A percentile compares a stretch with the other conserved stretches of the same genome.
Evolutionary conservation across 2,329 filamentous ascomycete genomes (phyloP).

Genomic region (Ceratocystis albifundus): DNA sequence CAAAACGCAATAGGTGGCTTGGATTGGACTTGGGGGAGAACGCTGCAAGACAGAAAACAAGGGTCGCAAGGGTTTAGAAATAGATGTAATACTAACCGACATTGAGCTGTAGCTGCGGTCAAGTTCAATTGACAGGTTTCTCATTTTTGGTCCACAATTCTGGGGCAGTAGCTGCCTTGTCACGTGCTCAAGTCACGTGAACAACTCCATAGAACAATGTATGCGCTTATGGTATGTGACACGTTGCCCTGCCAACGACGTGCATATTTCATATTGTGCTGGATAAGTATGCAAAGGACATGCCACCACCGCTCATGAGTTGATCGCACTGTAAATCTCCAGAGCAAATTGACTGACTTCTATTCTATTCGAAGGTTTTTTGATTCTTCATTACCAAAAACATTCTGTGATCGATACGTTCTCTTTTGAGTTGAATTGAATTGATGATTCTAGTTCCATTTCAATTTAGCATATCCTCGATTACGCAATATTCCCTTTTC

Average conservation of each 20-base stretch:
- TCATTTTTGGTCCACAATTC: background rate
- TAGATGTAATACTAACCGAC: background rate
- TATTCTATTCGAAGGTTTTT: background rate
- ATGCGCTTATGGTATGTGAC: background rate
- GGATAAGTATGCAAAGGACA: background rate
- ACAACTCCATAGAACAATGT: background rate
- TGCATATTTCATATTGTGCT: background rate
- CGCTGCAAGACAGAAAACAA: background rate
- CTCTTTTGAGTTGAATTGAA: too few species aligned
- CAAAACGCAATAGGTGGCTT: slow-evolving; percentile 13
- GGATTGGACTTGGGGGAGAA: background rate
- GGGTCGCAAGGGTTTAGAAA: background rate
- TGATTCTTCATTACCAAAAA: background rate
- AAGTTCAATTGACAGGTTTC: background rate
- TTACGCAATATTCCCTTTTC: too few species aligned
- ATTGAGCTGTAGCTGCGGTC: background rate
- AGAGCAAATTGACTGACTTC: background rate
- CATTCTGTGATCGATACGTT: background rate
- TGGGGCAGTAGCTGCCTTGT: background rate
- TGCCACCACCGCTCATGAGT: background rate
- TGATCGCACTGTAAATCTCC: background rate
- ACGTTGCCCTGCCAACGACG: slow-evolving; percentile 10
- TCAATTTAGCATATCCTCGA: too few species aligned
- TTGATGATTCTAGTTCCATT: too few species aligned
- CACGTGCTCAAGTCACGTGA: background rate